Evolutionary conservation across 768 basidiomycete species (phyloP), one percentile per base, ranked within the genome.

Genomic region (Fomitopsis pulvina): DNA sequence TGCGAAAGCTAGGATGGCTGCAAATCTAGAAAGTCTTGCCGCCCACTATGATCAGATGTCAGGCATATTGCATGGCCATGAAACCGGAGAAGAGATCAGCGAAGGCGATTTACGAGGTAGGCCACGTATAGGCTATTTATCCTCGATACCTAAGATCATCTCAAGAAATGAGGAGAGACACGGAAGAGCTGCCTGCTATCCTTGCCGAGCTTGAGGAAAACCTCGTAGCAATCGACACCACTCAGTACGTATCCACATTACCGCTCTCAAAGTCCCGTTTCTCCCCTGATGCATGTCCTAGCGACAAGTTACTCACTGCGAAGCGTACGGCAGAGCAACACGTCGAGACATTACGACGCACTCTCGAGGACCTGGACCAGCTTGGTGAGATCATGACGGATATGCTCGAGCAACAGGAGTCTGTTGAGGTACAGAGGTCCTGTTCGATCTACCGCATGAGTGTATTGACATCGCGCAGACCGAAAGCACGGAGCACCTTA

Each of bases 1-100:
- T 18, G 73, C 74, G 18, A 77, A 78, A 27, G 72, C 70, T 0
- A 68, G 71, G n/a, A 90, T 92, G 89, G 89, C 90, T 1, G 63
- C 68, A 22, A 79, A 83, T 44, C 64, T 92, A 9, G 86, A 88
- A 58, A 82, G 79, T 57, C 68, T 92, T 28, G 77, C 82, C 1
- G 73, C 73, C 1, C 89, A 92, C 62, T 92, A 85, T 55, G 83
- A 83, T 21, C 80, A 87, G 54, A 91, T 92, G 84, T 78, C 76
- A 1, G 66, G 68, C 50, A 84, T 85, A 0, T 61, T 87, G 52
- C 75, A 76, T 43, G 83, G 85, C 21, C 78, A 72, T 40, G 87
- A 90, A 53, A 73, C 74, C n/a, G 86, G 85, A 2, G 82, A 81
- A 60, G 70, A 60, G 4, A 82, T 87, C 50, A 70, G 68, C 9